These are phyloP conservation scores for Colletotrichum somersetense DNA, from an alignment of 2,329 filamentous ascomycete genomes.

Conservation along the genomic window DNA sequence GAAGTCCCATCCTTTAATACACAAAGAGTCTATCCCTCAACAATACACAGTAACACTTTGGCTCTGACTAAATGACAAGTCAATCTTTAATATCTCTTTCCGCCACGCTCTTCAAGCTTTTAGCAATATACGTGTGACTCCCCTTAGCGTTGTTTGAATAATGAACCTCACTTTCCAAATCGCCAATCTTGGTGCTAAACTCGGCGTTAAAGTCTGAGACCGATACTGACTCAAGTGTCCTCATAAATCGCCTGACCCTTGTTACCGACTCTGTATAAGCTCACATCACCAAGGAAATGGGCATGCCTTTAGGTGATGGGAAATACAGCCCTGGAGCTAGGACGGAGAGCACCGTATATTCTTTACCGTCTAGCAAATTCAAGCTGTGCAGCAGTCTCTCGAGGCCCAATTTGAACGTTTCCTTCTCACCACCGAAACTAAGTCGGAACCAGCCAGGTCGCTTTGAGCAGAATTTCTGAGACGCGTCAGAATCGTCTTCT, in stretches of 20 bases:
- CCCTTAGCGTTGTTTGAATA: too few species aligned
- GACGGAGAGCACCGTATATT: background rate
- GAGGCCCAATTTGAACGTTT: conserved; percentile 22
- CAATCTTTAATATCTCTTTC: too few species aligned
- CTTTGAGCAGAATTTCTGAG: conserved; percentile 19
- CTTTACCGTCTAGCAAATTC: conserved; percentile 16
- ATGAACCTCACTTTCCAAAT: too few species aligned
- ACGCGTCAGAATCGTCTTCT: background rate
- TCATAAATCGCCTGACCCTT: background rate
- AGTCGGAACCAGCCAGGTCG: conserved; percentile 28
- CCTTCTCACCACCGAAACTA: conserved; percentile 26
- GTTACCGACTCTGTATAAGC: background rate
- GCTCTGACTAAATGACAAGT: too few species aligned
- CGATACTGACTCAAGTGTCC: background rate
- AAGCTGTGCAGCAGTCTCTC: conserved; percentile 20
- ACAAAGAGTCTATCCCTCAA: too few species aligned
- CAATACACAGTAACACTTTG: too few species aligned
- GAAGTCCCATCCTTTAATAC: too few species aligned
- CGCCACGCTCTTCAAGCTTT: too few species aligned
- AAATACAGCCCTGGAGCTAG: background rate
- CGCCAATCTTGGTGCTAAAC: background rate
- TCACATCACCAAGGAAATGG: conserved; percentile 1
- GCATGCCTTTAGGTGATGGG: background rate
- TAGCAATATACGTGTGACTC: too few species aligned
- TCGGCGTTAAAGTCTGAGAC: accelerated